These are phyloP conservation scores for Suillus bovinus DNA, from an alignment of 768 basidiomycete genomes.

Conservation along the genomic window DNA sequence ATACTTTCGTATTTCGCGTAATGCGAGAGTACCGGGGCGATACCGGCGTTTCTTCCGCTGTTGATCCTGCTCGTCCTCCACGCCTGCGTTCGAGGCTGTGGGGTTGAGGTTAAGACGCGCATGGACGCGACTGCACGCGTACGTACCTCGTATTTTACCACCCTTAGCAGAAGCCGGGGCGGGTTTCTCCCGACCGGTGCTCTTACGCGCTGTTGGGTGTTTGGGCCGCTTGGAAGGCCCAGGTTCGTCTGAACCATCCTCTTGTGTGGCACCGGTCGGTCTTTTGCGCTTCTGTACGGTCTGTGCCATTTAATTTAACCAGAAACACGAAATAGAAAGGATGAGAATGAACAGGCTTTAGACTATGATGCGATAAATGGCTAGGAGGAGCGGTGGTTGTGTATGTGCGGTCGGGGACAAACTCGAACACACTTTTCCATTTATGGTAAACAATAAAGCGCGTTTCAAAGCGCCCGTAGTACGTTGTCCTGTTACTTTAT, in stretches of 20 bases:
- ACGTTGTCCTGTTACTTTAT: constrained; percentile 12
- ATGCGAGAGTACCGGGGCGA: constrained; percentile 86
- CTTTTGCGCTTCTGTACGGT: constrained; percentile 56
- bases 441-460: background rate
- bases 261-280: constrained; percentile 46
- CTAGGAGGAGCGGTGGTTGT: constrained; percentile 3
- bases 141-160: constrained; percentile 28
- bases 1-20: constrained; percentile 92
- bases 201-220: constrained; percentile 76
- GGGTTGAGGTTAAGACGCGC: constrained; percentile 5
- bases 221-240: constrained; percentile 47
- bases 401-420: background rate
- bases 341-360: background rate
- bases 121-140: constrained; percentile 14
- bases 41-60: constrained; percentile 62
- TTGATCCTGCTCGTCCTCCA: constrained; percentile 20
- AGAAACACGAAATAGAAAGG: constrained; percentile 8
- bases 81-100: constrained; percentile 25
- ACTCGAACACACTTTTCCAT: constrained; percentile 3
- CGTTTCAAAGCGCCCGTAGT: background rate
- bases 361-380: constrained; percentile 1
- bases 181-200: constrained; percentile 70
- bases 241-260: constrained; percentile 28
- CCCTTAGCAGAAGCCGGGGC: constrained; percentile 16
- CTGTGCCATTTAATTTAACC: constrained; percentile 56